A percentile compares a stretch with the other conserved stretches of the same genome.
Evolutionary conservation across 192 early-diverging fungal species (phyloP).

Genomic region (Gonapodya sp.): DNA sequence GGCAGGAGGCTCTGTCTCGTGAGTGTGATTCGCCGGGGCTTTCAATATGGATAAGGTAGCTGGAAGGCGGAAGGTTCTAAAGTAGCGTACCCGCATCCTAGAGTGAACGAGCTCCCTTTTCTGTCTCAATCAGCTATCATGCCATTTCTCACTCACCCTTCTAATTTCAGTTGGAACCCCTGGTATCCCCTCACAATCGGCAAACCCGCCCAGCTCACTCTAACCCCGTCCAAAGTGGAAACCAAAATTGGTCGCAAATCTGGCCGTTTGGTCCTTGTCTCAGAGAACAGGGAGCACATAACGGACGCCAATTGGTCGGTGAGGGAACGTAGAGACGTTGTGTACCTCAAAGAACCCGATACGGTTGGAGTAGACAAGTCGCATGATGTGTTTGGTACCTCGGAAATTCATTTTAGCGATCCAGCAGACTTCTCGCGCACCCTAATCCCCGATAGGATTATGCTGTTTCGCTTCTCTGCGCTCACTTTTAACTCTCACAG

Average conservation of each 20-base stretch:
- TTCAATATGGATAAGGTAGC: too few species aligned
- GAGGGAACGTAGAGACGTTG: not conserved
- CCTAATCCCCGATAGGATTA: slow-evolving; percentile 23
- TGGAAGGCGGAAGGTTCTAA: too few species aligned
- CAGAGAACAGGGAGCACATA: not conserved
- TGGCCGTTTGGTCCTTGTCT: not conserved
- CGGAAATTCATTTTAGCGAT: not conserved
- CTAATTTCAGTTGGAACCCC: slow-evolving; percentile 41
- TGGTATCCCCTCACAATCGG: slow-evolving; percentile 54
- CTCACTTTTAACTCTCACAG: slow-evolving; percentile 82
- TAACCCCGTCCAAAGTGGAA: not conserved
- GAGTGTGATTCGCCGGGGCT: too few species aligned
- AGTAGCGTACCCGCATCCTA: too few species aligned
- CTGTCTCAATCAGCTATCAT: too few species aligned
- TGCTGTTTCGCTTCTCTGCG: slow-evolving; percentile 80
- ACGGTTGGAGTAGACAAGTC: not conserved
- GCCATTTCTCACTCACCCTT: too few species aligned
- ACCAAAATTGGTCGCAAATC: not conserved
- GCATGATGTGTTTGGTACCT: not conserved
- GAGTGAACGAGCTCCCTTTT: too few species aligned
- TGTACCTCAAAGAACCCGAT: not conserved
- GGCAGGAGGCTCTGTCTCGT: slow-evolving; percentile 56
- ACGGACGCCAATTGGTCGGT: not conserved
- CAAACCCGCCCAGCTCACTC: slow-evolving; percentile 16
- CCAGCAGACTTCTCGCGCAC: not conserved